Base-by-base conservation (phyloP, 164 flowering plant genomes). In the Macadamia tetraphylla region DNA sequence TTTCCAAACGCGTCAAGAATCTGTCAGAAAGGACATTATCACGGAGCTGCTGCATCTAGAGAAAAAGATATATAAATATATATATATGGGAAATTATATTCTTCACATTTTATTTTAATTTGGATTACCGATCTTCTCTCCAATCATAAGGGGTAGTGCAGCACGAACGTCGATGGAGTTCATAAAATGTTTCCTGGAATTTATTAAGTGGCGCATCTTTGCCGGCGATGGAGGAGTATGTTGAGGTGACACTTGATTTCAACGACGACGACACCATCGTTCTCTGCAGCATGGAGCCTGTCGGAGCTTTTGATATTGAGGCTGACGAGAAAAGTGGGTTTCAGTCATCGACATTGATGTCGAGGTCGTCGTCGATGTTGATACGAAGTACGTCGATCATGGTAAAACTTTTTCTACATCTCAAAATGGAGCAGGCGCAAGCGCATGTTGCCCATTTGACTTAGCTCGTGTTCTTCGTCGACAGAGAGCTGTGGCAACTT, bases 181-280 rank as follows among this genome's bases (percentile, higher is more conserved):
- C 93, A 8, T 95, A 89, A 51, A 70, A 79, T 0, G 81, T 79
- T 17, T 73, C 85, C 40, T 86, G 72, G 0, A 76, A 60, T 6
- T 35, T 62, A 8, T 17, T 78, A 6, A 83, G 84, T 43, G 66
- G 69, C 8, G 83, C 63, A 1, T 73, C 86, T 0, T 82, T 87
- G 4, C 86, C 90, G 56, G 85, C 74, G 10, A 70, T 29, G 13
- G 91, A 89, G 78, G 98, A 92, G 23, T 23, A 23, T 23, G 23
- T 23, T 23, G 23, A 23, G 23, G 23, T 23, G 23, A 23, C 23
- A 23, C 83, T 95, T 18, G 98, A 95, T 68, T 77, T 95, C 40
- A 92, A 90, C 15, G 97, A 85, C 64, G 96, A 94, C 58, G 86
- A 92, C 71, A 90, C 99, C 0, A 81, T 95, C 63, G 73, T 95